Conservation (phyloP, 257 asterid species). For the Scutellaria galericulata region DNA sequence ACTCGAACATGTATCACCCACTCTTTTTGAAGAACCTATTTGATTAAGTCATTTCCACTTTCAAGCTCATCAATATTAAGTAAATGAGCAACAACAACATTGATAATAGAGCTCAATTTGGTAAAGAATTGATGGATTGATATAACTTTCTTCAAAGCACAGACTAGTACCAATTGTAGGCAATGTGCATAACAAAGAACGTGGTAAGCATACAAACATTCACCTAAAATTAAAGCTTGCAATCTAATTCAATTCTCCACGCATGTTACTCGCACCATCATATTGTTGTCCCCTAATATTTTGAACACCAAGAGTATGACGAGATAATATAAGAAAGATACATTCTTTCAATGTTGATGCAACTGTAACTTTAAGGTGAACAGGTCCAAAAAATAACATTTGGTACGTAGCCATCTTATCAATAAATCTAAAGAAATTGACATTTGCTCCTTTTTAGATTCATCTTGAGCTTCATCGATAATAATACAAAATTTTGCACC, state of each 20-base stretch:
- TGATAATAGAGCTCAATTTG: background rate
- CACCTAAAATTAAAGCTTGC: no score
- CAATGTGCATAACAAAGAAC: no score
- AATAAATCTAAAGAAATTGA: background rate
- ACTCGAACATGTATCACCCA: background rate
- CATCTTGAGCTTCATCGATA: background rate
- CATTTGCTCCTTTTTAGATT: background rate
- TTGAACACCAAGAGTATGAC: background rate
- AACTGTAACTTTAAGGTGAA: background rate
- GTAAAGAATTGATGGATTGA: background rate
- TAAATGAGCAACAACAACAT: background rate
- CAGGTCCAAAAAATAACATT: background rate
- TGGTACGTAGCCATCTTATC: background rate
- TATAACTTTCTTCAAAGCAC: background rate
- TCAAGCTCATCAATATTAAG: no score
- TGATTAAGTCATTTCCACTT: no score
- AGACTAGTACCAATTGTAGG: background rate
- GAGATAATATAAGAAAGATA: background rate
- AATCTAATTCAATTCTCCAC: background rate
- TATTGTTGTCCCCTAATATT: background rate
- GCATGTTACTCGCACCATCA: conserved; percentile 17
- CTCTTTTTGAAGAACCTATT: background rate
- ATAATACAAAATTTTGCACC: background rate
- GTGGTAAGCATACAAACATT: no score
- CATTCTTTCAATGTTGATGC: background rate